Evolutionary conservation across 257 asterid genomes (phyloP).

Genomic region (Voacanga thouarsii): DNA sequence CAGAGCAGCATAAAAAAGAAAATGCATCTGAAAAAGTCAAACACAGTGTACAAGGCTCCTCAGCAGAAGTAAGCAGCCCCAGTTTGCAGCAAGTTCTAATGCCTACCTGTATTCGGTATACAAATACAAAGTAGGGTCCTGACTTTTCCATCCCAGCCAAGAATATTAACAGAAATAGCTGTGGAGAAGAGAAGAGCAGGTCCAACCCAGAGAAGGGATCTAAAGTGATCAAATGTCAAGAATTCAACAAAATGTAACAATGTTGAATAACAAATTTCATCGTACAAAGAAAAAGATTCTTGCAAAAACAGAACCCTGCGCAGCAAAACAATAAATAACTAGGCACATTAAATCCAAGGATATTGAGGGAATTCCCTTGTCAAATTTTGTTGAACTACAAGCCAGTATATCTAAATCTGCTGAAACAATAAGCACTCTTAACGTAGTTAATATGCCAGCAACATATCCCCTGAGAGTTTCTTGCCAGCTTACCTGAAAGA

Average conservation of each 20-base stretch:
- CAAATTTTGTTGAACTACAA: conserved; percentile 76
- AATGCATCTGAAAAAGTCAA: conserved; percentile 5
- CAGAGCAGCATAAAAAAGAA: conserved; percentile 21
- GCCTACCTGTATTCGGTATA: conserved; percentile 91
- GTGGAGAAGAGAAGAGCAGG: conserved; percentile 99
- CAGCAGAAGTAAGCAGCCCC: conserved; percentile 1
- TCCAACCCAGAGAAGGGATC: conserved; percentile 99
- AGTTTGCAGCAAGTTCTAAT: conserved; percentile 20
- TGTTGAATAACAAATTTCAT: conserved; percentile 1
- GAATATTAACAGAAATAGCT: conserved; percentile 75
- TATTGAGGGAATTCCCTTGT: conserved; percentile 97
- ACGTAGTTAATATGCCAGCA: conserved; percentile 94
- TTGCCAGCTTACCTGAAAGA: conserved; percentile 91
- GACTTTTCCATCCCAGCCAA: conserved; percentile 99
- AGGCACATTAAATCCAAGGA: conserved; percentile 48
- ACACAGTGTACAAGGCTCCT: conserved; percentile 9
- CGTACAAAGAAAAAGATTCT: conserved; percentile 12
- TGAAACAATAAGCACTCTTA: conserved; percentile 78
- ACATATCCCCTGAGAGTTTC: conserved; percentile 96
- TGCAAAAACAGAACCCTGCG: background rate
- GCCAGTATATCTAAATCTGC: conserved; percentile 89
- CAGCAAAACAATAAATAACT: conserved; percentile 1
- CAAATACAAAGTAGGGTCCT: conserved; percentile 87
- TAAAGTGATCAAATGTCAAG: conserved; percentile 75
- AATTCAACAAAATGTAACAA: conserved; percentile 26